Base-by-base conservation (phyloP, 768 basidiomycete genomes). In the Tricholomella constricta region DNA sequence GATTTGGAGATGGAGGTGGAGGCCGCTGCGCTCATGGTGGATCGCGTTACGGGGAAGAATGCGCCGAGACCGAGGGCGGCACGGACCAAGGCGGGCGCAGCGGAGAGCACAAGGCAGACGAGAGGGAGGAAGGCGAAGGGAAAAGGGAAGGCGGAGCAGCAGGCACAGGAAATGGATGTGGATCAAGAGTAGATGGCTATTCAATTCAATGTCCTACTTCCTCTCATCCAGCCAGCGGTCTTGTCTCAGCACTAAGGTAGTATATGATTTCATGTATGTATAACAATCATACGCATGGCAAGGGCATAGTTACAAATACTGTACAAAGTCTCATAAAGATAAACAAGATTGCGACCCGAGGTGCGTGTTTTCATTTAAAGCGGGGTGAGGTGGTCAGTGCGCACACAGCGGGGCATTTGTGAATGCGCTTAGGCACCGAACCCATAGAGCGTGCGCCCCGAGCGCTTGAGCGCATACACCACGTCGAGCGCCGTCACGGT, bases 401-500 rank as follows among this genome's bases (percentile, higher is more conserved):
- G n/a, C 25, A 2, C 48, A 27, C 12, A 29, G 6, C 6, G 8
- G 8, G 42, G 4, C n/a, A n/a, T n/a, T n/a, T n/a, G n/a, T n/a
- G 25, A 6, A 27, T 1, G n/a, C 26, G 45, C 38, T 63, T 67
- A 88, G 62, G 84, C 85, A 62, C 86, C 88, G 76, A 89, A 89
- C 64, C 88, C 89, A 67, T 91, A 91, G 34, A 91, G 78, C 25
- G 88, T 91, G 61, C 88, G 81, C 26, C 85, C 85, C 15, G 84
- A 85, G 36, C 83, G 81, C 75, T 87, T 87, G 54, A 87, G 72
- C 36, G 85, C 85, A 49, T 87, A 87, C n/a, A 87, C 86, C 37
- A 88, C 91, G 66, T 92, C 91, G 62, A 94, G 84, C 2, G 91
- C 89, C 14, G 90, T 91, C 51, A 91, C 90, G 6, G 88, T 89